Percentiles rank a stretch among this genome's conserved stretches.
Evolutionary conservation across 169 alveolate species (phyloP).

Genomic region (Babesia ovis): DNA sequence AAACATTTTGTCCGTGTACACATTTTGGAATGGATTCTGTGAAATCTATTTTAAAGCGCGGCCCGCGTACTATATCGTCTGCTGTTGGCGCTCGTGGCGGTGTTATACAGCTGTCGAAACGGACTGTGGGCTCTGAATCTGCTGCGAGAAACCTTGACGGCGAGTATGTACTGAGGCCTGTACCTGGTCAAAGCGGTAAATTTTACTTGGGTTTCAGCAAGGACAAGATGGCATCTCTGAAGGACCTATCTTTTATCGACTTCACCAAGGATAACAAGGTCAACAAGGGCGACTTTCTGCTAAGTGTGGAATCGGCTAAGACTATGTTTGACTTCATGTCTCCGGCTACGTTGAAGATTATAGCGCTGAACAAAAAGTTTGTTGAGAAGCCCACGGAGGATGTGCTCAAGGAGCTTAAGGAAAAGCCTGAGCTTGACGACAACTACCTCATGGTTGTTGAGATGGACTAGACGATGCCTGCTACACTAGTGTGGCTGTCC

Average conservation of each 20-base stretch:
- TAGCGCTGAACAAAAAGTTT: slow-evolving; percentile 50
- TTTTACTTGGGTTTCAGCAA: slow-evolving; percentile 39
- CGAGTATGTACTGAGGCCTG: slow-evolving; percentile 33
- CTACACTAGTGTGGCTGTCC: background rate
- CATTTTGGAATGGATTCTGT: slow-evolving; percentile 4
- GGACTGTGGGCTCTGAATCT: background rate
- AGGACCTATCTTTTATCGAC: slow-evolving; percentile 49
- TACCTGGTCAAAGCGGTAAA: slow-evolving; percentile 25
- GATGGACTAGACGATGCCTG: background rate
- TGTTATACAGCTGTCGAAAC: background rate
- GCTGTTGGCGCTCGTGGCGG: background rate
- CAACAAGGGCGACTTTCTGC: slow-evolving; percentile 36
- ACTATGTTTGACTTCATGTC: slow-evolving; percentile 60
- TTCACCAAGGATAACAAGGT: slow-evolving; percentile 39
- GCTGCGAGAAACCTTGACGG: background rate
- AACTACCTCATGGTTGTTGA: slow-evolving; percentile 48
- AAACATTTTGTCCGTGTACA: background rate
- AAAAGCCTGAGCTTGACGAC: slow-evolving; percentile 42
- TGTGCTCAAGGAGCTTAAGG: slow-evolving; percentile 40
- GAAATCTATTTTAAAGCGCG: background rate
- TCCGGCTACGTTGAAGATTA: slow-evolving; percentile 42
- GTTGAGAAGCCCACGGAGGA: slow-evolving; percentile 41
- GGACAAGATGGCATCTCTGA: slow-evolving; percentile 32
- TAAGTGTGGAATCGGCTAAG: slow-evolving; percentile 56
- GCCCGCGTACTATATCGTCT: slow-evolving; percentile 1